Evolutionary conservation across 1,139 yeast species (phyloP).

Genomic region (Scheffersomyces quercinus): DNA sequence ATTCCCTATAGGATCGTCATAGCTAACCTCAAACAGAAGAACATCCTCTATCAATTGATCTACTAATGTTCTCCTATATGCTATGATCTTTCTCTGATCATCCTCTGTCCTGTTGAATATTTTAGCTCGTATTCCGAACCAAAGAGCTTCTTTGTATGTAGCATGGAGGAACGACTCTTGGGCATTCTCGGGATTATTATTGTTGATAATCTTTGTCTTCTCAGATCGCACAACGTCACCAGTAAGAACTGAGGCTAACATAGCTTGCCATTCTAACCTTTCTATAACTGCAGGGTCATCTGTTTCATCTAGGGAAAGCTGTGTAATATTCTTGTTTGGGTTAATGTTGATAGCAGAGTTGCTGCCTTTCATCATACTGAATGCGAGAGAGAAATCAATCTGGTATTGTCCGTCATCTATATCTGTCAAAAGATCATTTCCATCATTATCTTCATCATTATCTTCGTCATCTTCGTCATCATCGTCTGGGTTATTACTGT

Average conservation of each 20-base stretch:
- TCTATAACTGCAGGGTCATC: conserved; percentile 72
- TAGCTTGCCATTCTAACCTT: conserved; percentile 93
- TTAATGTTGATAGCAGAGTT: conserved; percentile 27
- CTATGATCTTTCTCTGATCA: conserved; percentile 74
- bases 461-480: conserved; percentile 32
- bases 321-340: conserved; percentile 39
- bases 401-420: conserved; percentile 46
- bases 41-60: conserved; percentile 76
- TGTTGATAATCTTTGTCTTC: conserved; percentile 71
- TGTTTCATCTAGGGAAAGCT: conserved; percentile 42
- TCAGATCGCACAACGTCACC: conserved; percentile 95
- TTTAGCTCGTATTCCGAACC: conserved; percentile 82
- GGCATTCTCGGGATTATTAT: conserved; percentile 41
- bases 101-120: conserved; percentile 78
- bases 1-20: conserved; percentile 28
- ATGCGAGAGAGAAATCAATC: conserved; percentile 42
- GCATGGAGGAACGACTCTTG: conserved; percentile 54
- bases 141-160: conserved; percentile 72
- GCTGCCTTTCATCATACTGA: conserved; percentile 34
- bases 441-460: conserved; percentile 29
- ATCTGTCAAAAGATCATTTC: conserved; percentile 40
- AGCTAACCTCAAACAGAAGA: conserved; percentile 56
- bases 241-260: conserved; percentile 85
- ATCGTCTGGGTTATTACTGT: conserved; percentile 14
- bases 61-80: conserved; percentile 69